phyloP scores from a whole-genome alignment of 2,329 filamentous ascomycete species.

The Hawksworthiomyces lignivorus region DNA sequence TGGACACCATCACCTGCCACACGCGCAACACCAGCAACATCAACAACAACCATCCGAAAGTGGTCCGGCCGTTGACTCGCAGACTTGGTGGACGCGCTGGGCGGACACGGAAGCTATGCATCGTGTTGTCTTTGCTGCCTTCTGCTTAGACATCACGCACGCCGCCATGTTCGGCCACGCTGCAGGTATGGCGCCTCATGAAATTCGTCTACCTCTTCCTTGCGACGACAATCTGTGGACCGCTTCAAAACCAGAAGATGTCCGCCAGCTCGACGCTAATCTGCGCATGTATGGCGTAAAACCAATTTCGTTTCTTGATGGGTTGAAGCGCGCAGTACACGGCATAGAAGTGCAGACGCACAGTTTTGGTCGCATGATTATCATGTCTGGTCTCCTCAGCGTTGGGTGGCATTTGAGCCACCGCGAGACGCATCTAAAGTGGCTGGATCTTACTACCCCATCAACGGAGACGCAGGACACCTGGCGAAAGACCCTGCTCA shows the following conservation, averaged over 20 bases:
- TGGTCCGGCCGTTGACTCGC: slow-evolving; percentile 29
- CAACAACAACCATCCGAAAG: not conserved
- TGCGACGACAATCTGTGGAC: slow-evolving; percentile 86
- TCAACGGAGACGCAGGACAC: slow-evolving; percentile 58
- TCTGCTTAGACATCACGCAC: slow-evolving; percentile 82
- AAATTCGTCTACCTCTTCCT: slow-evolving; percentile 76
- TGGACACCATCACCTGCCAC: not conserved
- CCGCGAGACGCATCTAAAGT: slow-evolving; percentile 75
- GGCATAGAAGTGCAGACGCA: slow-evolving; percentile 76
- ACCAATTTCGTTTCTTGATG: slow-evolving; percentile 73
- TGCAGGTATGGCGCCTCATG: slow-evolving; percentile 84
- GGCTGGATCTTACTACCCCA: slow-evolving; percentile 59
- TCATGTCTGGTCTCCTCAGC: slow-evolving; percentile 85
- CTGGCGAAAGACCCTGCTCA: slow-evolving; percentile 69
- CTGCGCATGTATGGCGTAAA: slow-evolving; percentile 73
- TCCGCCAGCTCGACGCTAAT: slow-evolving; percentile 68
- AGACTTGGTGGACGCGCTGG: slow-evolving; percentile 74
- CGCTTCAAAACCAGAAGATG: slow-evolving; percentile 67
- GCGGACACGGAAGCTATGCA: slow-evolving; percentile 83
- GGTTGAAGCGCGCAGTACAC: slow-evolving; percentile 75
- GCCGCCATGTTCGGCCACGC: slow-evolving; percentile 89
- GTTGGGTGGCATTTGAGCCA: slow-evolving; percentile 90
- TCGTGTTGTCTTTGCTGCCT: slow-evolving; percentile 79
- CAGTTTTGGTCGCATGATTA: slow-evolving; percentile 78
- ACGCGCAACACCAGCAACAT: not conserved